Evolutionary conservation across 768 basidiomycete genomes (phyloP).

Genomic region (Tulasnella sp.): DNA sequence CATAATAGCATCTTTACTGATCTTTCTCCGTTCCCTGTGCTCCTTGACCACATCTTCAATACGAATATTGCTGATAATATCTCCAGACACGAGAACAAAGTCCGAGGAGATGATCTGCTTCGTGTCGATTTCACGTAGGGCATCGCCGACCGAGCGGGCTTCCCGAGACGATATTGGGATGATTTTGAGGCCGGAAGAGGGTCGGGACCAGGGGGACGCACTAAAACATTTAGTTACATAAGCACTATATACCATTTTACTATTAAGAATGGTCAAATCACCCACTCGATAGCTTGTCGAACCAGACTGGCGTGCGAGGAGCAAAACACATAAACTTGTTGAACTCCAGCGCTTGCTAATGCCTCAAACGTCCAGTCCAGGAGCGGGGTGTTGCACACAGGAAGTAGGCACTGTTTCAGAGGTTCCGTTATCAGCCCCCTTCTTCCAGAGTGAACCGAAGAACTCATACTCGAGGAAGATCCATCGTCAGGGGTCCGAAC

Average conservation of each 20-base stretch:
- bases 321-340: slow-evolving; percentile 93
- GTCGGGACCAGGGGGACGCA: slow-evolving; percentile 75
- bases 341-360: slow-evolving; percentile 86
- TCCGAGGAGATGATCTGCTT: slow-evolving; percentile 83
- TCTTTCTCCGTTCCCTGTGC: slow-evolving; percentile 78
- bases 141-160: slow-evolving; percentile 81
- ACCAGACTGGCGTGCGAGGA: slow-evolving; percentile 82
- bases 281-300: slow-evolving; percentile 73
- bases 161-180: slow-evolving; percentile 75
- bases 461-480: slow-evolving; percentile 67
- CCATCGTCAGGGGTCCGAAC: slow-evolving; percentile 79
- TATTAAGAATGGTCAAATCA: slow-evolving; percentile 1
- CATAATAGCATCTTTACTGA: slow-evolving; percentile 91
- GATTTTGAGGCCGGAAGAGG: slow-evolving; percentile 68
- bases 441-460: neutral
- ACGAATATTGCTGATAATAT: slow-evolving; percentile 85
- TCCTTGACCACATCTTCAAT: slow-evolving; percentile 81
- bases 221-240: slow-evolving; percentile 29
- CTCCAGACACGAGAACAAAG: slow-evolving; percentile 83
- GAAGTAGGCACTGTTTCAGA: slow-evolving; percentile 63
- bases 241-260: neutral
- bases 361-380: slow-evolving; percentile 96
- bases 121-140: slow-evolving; percentile 87
- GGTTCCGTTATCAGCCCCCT: neutral
- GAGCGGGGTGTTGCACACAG: slow-evolving; percentile 86